Conservation (phyloP, 768 basidiomycete genomes). For the Lepiota brunneoincarnata region DNA sequence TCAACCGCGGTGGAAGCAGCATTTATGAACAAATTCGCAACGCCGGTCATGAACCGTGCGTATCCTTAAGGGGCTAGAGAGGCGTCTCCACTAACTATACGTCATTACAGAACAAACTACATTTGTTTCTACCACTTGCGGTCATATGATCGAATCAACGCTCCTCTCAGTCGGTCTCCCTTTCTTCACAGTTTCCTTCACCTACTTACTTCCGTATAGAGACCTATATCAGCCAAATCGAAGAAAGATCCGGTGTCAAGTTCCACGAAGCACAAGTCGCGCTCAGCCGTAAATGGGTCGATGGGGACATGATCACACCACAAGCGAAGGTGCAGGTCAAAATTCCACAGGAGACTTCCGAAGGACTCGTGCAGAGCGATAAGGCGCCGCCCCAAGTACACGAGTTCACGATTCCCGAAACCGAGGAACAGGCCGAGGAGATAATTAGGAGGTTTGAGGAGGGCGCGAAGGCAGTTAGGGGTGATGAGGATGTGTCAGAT, state of each 20-base stretch:
- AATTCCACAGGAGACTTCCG: conserved; percentile 46
- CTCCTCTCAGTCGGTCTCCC: conserved; percentile 50
- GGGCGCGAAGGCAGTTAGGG: conserved; percentile 53
- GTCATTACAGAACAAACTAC: conserved; percentile 59
- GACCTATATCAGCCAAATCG: conserved; percentile 64
- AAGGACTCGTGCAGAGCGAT: conserved; percentile 48
- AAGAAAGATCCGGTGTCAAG: conserved; percentile 68
- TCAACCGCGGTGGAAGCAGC: conserved; percentile 84
- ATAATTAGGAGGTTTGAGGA: conserved; percentile 70
- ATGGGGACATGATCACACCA: conserved; percentile 35
- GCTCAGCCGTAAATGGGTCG: conserved; percentile 73
- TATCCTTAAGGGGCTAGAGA: conserved; percentile 7
- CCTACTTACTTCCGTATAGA: conserved; percentile 6
- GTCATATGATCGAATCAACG: conserved; percentile 88
- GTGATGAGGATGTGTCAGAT: conserved; percentile 66
- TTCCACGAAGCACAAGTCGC: conserved; percentile 90
- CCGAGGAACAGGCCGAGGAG: conserved; percentile 64
- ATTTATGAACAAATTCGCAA: conserved; percentile 82
- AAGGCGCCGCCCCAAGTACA: conserved; percentile 51
- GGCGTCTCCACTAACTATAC: background rate
- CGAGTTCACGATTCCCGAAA: conserved; percentile 65
- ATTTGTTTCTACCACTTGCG: conserved; percentile 93
- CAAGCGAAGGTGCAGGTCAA: conserved; percentile 59
- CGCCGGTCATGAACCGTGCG: conserved; percentile 79
- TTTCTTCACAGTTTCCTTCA: background rate